Evolutionary conservation across 352 stramenopile genomes (phyloP).

Genomic region (Globisporangium carolinianum): DNA sequence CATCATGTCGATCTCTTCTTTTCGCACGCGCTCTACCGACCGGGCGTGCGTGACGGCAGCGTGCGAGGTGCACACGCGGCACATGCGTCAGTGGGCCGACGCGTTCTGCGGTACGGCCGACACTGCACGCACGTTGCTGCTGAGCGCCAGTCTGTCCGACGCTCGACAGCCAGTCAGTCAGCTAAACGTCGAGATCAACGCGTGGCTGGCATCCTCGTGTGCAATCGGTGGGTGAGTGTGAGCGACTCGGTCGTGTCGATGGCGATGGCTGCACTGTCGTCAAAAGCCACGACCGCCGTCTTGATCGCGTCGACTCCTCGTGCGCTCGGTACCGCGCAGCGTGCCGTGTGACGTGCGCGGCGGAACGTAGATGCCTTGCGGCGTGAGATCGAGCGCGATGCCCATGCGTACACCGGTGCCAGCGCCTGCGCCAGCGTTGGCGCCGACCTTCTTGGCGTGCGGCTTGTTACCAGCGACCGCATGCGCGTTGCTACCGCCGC

Average conservation of each 20-base stretch:
- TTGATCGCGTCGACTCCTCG: constrained; percentile 2
- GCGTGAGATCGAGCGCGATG: constrained; percentile 14
- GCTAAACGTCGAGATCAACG: no score
- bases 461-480: no score
- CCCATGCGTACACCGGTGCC: neutral
- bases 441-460: constrained; percentile 7
- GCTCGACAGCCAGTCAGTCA: no score
- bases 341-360: constrained; percentile 36
- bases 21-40: constrained; percentile 46
- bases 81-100: constrained; percentile 53
- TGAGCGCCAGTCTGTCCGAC: neutral
- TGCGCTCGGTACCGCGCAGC: constrained; percentile 14
- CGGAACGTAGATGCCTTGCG: constrained; percentile 27
- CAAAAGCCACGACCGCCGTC: neutral
- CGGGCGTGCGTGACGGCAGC: constrained; percentile 20
- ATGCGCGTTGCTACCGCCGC: constrained; percentile 14
- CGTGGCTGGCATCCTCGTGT: no score
- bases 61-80: constrained; percentile 30
- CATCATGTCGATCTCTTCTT: constrained; percentile 87
- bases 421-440: neutral
- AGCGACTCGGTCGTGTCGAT: no score
- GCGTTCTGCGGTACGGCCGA: constrained; percentile 16
- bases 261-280: no score
- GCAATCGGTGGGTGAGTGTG: no score
- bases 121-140: neutral